A percentile compares a stretch with the other conserved stretches of the same genome.
Conservation (phyloP, 139 green algal genomes). For the Pleodorina starrii region DNA sequence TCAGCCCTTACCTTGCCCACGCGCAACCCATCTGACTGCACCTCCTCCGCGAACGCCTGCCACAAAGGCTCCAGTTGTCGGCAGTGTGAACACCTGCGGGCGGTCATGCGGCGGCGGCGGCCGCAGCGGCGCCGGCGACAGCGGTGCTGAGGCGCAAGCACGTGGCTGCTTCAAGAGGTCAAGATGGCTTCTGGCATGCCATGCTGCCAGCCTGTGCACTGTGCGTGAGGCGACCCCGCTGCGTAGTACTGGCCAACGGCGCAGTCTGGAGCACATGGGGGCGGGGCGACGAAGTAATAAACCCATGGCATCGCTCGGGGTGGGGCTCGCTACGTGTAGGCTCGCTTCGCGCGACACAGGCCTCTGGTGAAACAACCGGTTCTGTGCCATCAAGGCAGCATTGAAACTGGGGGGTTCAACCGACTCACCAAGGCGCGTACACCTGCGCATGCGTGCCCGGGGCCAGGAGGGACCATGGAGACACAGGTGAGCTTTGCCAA, state of each 20-base stretch:
- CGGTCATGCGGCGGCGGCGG: no score
- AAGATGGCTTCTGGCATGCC: neutral
- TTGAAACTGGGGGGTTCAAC: no score
- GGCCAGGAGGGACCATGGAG: neutral
- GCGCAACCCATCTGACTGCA: slow-evolving; percentile 32
- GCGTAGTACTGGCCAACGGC: no score
- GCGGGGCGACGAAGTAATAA: no score
- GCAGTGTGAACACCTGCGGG: slow-evolving; percentile 60
- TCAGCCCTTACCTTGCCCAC: slow-evolving; percentile 64
- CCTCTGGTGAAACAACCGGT: no score
- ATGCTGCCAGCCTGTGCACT: neutral
- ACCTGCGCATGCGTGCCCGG: neutral
- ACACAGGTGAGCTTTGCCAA: neutral
- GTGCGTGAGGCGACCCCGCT: neutral
- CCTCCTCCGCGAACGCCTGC: slow-evolving; percentile 46
- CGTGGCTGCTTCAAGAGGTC: no score
- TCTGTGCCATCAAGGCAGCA: neutral
- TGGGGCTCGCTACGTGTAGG: no score
- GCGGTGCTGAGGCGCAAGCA: no score
- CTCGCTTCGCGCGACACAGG: no score
- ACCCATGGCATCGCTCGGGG: no score
- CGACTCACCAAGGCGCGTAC: slow-evolving; percentile 21
- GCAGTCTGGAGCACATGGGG: no score
- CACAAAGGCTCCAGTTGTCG: slow-evolving; percentile 62
- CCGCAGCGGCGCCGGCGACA: no score